phyloP scores from a whole-genome alignment of 2,329 filamentous ascomycete species.

The Alternaria panax region DNA sequence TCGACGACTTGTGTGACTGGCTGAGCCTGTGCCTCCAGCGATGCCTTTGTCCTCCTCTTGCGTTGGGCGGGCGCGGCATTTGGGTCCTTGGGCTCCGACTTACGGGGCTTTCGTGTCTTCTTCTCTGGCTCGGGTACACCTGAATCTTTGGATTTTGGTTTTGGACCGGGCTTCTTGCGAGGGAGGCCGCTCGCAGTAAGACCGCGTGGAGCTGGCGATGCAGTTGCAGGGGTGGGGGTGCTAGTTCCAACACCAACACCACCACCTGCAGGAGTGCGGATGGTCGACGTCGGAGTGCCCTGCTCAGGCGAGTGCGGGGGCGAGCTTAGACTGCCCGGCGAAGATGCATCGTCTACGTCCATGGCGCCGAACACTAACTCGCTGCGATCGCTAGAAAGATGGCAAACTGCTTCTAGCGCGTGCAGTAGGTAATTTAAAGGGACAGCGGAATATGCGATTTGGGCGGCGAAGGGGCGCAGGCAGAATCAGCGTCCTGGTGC shows the following conservation, averaged over 20 bases:
- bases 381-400: not conserved
- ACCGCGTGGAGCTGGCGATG: conserved; percentile 38
- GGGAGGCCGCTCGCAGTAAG: conserved; percentile 47
- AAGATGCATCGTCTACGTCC: conserved; percentile 45
- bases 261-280: conserved; percentile 38
- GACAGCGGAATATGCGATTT: not conserved
- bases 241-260: conserved; percentile 44
- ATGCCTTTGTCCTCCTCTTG: conserved; percentile 57
- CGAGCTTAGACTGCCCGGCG: conserved; percentile 48
- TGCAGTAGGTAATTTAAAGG: not conserved
- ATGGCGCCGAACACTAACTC: conserved; percentile 35
- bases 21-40: conserved; percentile 42
- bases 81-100: conserved; percentile 60
- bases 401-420: not conserved
- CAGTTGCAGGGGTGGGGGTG: conserved; percentile 42
- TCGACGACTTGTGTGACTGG: conserved; percentile 34
- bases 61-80: conserved; percentile 53
- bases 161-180: conserved; percentile 55
- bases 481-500: conserved; percentile 7
- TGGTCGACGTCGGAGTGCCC: conserved; percentile 44
- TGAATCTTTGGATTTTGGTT: conserved; percentile 50
- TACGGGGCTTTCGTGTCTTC: conserved; percentile 56
- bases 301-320: conserved; percentile 50
- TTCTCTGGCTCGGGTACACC: conserved; percentile 50
- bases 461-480: conserved; percentile 3